Percentiles rank a stretch among this genome's conserved stretches.
These are phyloP conservation scores for Zea luxurians DNA, from an alignment of 176 grass and related monocot genomes.

Conservation along the genomic window DNA sequence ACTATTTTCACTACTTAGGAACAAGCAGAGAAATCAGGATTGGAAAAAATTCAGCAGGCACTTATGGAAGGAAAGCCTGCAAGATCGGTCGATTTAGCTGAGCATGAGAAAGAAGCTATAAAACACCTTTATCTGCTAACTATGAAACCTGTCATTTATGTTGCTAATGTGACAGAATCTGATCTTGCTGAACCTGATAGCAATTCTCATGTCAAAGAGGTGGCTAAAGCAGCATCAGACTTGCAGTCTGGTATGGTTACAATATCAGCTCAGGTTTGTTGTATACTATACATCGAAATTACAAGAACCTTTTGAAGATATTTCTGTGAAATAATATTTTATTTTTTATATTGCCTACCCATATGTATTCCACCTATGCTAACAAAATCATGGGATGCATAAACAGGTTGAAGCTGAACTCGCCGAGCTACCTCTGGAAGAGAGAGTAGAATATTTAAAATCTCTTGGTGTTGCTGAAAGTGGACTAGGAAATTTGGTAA, in stretches of 20 bases:
- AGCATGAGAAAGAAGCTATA: conserved; percentile 89
- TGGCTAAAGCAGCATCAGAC: conserved; percentile 69
- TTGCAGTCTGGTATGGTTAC: conserved; percentile 90
- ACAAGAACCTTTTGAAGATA: neutral
- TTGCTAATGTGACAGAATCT: conserved; percentile 95
- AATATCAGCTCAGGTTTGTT: conserved; percentile 93
- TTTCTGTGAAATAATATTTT: neutral
- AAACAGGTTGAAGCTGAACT: conserved; percentile 96
- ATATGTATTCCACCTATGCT: conserved; percentile 17
- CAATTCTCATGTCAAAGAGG: conserved; percentile 80
- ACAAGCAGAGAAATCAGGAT: conserved; percentile 70
- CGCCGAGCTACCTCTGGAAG: conserved; percentile 76
- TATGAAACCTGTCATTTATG: conserved; percentile 98
- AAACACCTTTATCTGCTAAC: conserved; percentile 84
- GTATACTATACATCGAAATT: conserved; percentile 25
- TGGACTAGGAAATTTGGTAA: conserved; percentile 94
- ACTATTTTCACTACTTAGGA: conserved; percentile 54
- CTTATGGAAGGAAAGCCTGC: conserved; percentile 90
- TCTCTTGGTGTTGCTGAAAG: conserved; percentile 88
- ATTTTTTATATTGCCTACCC: neutral
- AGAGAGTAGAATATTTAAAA: conserved; percentile 90
- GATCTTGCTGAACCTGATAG: conserved; percentile 75
- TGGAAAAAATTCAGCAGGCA: conserved; percentile 73
- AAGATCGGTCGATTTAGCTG: conserved; percentile 77
- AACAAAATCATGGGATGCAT: conserved; percentile 16